Base-by-base conservation (phyloP, 108 stramenopile genomes). In the Cyclotella baltica region DNA sequence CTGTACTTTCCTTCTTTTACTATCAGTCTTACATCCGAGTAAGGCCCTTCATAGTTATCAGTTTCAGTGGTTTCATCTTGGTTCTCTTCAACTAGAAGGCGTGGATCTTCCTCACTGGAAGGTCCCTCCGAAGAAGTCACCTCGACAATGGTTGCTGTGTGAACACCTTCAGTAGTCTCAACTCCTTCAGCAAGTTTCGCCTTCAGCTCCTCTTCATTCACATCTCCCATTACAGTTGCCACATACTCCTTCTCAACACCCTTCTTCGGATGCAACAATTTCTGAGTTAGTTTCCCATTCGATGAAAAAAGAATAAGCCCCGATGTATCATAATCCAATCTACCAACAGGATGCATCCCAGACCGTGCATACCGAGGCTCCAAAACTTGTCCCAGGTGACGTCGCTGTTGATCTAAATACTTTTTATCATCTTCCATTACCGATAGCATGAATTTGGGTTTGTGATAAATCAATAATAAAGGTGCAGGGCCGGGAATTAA, bases 1-100 rank as follows among this genome's bases (percentile, higher is more conserved):
- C 95, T 76, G 70, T 96, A 85, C 73, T 96, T 96, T 36, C 95
- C 95, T 80, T 96, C 95, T 48, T 74, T 65, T 1, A 96, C 92
- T 13, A 89, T 77, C 47, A 96, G 55, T 56, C 89, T 74, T 3
- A 96, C 89, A 63, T 86, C 83, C 13, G 86, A 84, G 20, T 90
- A 68, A 33, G 72, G 79, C 70, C 86, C 70, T 22, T 70, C 79
- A 75, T 85, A 89, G 86, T 75, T 56, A 73, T 85, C 25, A 84
- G 48, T 16, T 77, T 51, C 51, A 89, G 77, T 64, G 29, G 29
- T n/a, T 15, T 52, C 73, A 11, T 63, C 53, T 33, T 74, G 46
- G 25, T 29, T 55, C 18, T 56, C 75, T 36, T 62, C 47, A 25
- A 52, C 36, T 6, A 55, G 27, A 15, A 38, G 13, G 25, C 43